A percentile compares a stretch with the other conserved stretches of the same genome.
Conservation (phyloP, 2,329 filamentous ascomycete genomes). For the Hirsutella rhossiliensis region DNA sequence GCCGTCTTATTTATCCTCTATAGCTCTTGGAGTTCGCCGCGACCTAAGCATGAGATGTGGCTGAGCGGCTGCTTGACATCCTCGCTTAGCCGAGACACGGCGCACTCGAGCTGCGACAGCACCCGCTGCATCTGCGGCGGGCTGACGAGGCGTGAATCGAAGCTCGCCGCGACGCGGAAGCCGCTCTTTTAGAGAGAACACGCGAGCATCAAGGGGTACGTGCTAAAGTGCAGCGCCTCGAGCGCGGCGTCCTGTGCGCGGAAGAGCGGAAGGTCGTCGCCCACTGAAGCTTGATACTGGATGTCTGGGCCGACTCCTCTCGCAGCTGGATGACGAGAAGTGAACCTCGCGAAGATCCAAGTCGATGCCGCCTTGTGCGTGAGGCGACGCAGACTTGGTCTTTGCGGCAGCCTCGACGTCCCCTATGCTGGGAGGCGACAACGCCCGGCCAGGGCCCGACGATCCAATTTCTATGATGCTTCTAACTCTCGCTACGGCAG, state of each 20-base stretch:
- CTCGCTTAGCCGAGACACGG: conserved; percentile 36
- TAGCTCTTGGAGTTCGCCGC: conserved; percentile 24
- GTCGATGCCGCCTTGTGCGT: conserved; percentile 42
- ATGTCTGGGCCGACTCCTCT: too few relatives aligned
- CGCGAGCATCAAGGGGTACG: conserved; percentile 51
- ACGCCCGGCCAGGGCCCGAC: conserved; percentile 1
- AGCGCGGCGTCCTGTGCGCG: conserved; percentile 42
- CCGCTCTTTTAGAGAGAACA: conserved; percentile 42
- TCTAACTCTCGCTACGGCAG: conserved; percentile 36
- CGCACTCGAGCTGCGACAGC: conserved; percentile 34
- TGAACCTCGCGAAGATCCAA: conserved; percentile 4
- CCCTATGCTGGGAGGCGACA: not conserved
- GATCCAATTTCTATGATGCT: conserved; percentile 13
- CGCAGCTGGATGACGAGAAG: conserved; percentile 5
- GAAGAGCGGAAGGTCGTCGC: conserved; percentile 28
- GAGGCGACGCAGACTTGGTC: conserved; percentile 14
- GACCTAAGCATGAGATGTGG: conserved; percentile 20
- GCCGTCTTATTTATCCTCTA: conserved; percentile 14
- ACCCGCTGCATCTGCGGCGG: conserved; percentile 38
- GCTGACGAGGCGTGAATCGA: conserved; percentile 44
- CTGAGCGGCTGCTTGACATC: conserved; percentile 14
- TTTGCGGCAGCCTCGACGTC: not conserved
- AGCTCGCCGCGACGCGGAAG: conserved; percentile 47
- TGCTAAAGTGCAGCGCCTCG: conserved; percentile 44
- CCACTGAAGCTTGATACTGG: too few relatives aligned